These are phyloP conservation scores for Calonectria pseudoturangicola DNA, from an alignment of 2,329 filamentous ascomycete species.

Conservation along the genomic window DNA sequence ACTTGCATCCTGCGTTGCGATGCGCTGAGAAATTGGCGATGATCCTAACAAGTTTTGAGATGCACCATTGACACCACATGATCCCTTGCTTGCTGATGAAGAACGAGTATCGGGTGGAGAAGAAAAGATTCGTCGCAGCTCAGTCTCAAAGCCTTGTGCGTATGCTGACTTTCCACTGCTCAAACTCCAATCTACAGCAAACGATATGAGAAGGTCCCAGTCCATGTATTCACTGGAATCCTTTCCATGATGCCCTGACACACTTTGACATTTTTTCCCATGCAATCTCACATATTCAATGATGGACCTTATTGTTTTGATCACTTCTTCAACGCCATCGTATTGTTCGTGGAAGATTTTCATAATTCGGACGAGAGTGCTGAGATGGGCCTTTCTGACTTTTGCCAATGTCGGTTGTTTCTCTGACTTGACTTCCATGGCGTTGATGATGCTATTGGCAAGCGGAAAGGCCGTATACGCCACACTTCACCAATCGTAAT, in stretches of 20 bases:
- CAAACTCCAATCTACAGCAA: conserved; percentile 27
- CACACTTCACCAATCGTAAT: background rate
- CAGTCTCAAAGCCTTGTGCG: background rate
- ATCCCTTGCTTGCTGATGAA: background rate
- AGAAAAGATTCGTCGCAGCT: background rate
- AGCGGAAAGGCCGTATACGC: conserved; percentile 23
- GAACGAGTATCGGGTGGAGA: background rate
- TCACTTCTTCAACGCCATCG: conserved; percentile 15
- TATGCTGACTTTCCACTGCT: conserved; percentile 9
- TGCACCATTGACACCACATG: background rate
- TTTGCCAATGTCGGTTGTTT: conserved; percentile 4
- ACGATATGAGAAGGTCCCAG: conserved; percentile 8
- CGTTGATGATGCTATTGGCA: conserved; percentile 1
- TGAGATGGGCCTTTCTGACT: conserved; percentile 7
- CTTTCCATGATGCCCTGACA: background rate
- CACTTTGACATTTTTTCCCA: too few species aligned
- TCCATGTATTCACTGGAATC: background rate
- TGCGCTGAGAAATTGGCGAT: too few species aligned
- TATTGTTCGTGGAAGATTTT: conserved; percentile 29
- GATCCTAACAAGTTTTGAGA: background rate
- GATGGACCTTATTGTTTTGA: conserved; percentile 7
- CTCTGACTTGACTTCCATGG: background rate
- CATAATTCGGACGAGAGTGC: background rate
- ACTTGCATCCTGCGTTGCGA: too few species aligned
- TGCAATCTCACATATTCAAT: background rate